phyloP scores from a whole-genome alignment of 148 eudicot species.

The Chenopodium formosanum region DNA sequence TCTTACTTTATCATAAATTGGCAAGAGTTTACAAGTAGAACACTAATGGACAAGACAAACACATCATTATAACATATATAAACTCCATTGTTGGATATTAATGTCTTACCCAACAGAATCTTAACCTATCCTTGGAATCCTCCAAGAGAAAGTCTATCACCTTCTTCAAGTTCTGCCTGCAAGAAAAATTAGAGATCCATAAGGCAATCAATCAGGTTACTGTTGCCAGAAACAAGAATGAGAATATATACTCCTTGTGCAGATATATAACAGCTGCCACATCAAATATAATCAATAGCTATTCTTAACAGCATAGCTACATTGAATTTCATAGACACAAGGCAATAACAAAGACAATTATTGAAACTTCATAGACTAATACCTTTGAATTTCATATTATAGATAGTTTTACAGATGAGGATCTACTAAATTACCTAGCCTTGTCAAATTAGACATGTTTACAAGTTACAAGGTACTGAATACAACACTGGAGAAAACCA shows the following conservation, averaged over 20 bases:
- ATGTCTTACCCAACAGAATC: constrained; percentile 73
- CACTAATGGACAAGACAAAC: constrained; percentile 1
- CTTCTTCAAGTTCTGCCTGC: constrained; percentile 54
- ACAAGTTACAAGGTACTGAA: neutral
- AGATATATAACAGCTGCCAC: neutral
- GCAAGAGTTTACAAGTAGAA: constrained; percentile 1
- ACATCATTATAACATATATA: neutral
- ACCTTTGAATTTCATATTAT: neutral
- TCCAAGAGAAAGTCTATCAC: constrained; percentile 64
- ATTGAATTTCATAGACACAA: neutral
- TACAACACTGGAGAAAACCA: neutral
- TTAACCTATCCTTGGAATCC: constrained; percentile 35
- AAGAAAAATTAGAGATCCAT: constrained; percentile 5
- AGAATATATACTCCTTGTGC: neutral
- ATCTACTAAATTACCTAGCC: neutral
- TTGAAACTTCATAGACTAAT: neutral
- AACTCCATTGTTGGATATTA: constrained; percentile 9
- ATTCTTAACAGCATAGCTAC: neutral
- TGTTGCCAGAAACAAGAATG: neutral
- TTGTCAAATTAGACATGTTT: constrained; percentile 3
- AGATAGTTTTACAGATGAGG: neutral
- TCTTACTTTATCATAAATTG: neutral
- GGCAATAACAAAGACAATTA: neutral
- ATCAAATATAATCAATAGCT: neutral
- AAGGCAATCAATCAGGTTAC: neutral